These are phyloP conservation scores for Paraphaeosphaeria sporulosa DNA, from an alignment of 2,329 filamentous ascomycete species.

Conservation along the genomic window DNA sequence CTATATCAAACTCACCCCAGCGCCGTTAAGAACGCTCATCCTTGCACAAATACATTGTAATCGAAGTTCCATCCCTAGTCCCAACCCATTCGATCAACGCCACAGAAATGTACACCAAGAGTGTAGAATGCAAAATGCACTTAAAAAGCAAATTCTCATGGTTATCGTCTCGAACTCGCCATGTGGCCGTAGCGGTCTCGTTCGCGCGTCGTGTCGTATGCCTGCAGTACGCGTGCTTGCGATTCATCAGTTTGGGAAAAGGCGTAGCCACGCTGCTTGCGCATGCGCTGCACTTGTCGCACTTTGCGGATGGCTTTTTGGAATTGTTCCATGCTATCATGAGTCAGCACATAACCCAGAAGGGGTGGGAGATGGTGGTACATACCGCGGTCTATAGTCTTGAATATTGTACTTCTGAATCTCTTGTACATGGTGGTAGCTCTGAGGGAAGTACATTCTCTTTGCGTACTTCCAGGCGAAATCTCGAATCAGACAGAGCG, in stretches of 20 bases:
- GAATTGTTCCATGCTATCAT: conserved; percentile 92
- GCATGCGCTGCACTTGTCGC: conserved; percentile 97
- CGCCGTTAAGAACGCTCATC: background rate
- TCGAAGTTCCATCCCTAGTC: background rate
- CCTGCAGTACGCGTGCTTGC: conserved; percentile 92
- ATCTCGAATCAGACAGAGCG: conserved; percentile 84
- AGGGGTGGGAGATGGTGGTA: conserved; percentile 21
- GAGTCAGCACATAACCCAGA: background rate
- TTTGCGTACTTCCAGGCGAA: conserved; percentile 97
- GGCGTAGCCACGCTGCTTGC: conserved; percentile 97
- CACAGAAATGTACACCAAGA: background rate
- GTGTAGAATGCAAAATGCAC: conserved; percentile 3
- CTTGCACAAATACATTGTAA: background rate
- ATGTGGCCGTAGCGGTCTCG: conserved; percentile 96
- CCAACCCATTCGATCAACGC: background rate
- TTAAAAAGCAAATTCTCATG: background rate
- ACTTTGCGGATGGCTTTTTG: conserved; percentile 99
- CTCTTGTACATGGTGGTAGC: conserved; percentile 98
- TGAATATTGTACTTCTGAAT: conserved; percentile 99
- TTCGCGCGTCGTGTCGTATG: conserved; percentile 94
- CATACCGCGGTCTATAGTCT: conserved; percentile 92
- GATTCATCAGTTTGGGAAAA: conserved; percentile 98
- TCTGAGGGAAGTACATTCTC: conserved; percentile 94
- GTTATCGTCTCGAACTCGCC: conserved; percentile 64
- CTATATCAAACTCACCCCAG: background rate